Conservation (phyloP, 2,329 filamentous ascomycete species). For the Fusarium nanum region DNA sequence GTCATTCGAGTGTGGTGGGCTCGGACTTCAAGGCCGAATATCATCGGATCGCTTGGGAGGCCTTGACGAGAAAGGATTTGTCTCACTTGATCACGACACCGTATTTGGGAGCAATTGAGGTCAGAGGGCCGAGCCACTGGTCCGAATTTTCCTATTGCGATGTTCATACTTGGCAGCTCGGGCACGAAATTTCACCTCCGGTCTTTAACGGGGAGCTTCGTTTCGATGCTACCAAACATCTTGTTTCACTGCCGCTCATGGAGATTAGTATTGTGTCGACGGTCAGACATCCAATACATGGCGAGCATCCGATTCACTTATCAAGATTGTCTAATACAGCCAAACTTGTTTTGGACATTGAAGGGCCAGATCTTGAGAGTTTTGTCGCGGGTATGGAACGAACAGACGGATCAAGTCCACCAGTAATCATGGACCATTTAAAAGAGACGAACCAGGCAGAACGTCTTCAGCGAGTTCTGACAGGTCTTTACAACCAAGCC, state of each 20-base stretch:
- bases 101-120: not conserved
- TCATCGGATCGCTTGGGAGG: not conserved
- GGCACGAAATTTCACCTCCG: not conserved
- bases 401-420: not conserved
- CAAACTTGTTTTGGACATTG: not conserved
- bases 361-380: not conserved
- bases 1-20: not conserved
- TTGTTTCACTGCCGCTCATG: not conserved
- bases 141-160: not conserved
- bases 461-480: not conserved
- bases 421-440: not conserved
- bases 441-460: not conserved
- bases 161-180: not conserved
- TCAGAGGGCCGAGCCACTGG: not conserved
- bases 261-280: not conserved
- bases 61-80: too few species aligned
- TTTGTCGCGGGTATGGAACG: not conserved
- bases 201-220: fast-evolving
- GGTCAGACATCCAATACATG: not conserved
- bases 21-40: not conserved
- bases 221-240: fast-evolving
- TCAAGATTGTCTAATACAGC: not conserved
- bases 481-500: not conserved
- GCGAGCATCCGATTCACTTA: not conserved
- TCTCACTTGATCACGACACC: not conserved